Base-by-base conservation (phyloP, 2,329 filamentous ascomycete genomes). In the Penicillium crustosum region DNA sequence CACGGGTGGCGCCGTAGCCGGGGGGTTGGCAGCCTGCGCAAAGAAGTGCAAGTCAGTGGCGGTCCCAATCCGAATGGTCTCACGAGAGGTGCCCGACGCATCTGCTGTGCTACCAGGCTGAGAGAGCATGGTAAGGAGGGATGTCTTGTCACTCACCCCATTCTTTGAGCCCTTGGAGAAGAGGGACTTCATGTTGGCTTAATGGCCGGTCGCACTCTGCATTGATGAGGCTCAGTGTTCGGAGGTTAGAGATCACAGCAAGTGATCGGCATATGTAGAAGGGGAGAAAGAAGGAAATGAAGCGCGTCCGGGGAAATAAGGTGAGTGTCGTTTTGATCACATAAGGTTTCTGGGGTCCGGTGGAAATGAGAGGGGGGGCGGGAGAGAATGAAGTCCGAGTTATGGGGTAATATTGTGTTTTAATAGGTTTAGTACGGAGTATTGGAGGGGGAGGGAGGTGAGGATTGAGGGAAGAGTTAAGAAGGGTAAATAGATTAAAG, bases 21-120 rank as follows among this genome's bases (percentile, higher is more conserved):
- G 73, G 67, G 81, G 78, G 67, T 77, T 73, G 54, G 81, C 75
- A 66, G 75, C 77, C 81, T 84, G 67, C 43, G 55, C 52, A 25
- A 62, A 42, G 21, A 33, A 35, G 42, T 17, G 48, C 36, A 15
- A 19, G 61, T 71, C 56, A 70, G 66, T 60, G 23, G 21, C 50
- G 39, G 58, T 52, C 49, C 44, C 31, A 41, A 59, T 58, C 51
- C 33, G 38, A 61, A 61, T 59, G 21, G 39, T 64, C 50, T 49
- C 57, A 62, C 54, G 58, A 23, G 57, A n/a, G 49, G 58, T 49
- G 45, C 31, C 42, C 49, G 45, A 58, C 35, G 49, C 49, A 25
- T 31, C 52, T 62, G 66, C 47, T 62, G 60, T 63, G 60, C 56
- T 57, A 64, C 60, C 54, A 27, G 45, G 17, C 25, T 19, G 49